Evolutionary conservation across 768 basidiomycete species (phyloP), one percentile per base, ranked within the genome.

Genomic region (Trametes punicea): DNA sequence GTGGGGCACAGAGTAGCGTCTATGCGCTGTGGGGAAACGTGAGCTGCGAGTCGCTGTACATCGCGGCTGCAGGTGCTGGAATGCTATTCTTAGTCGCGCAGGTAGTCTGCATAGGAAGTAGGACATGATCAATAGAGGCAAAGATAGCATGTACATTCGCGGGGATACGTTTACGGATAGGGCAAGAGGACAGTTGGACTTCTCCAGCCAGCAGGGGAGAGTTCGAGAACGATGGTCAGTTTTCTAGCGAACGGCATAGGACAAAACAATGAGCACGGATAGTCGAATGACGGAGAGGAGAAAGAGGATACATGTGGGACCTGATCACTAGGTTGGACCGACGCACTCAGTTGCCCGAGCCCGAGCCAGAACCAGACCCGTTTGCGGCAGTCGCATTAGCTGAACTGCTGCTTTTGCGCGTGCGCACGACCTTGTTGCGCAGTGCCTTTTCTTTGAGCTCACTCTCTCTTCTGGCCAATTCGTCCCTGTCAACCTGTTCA

Each of bases 361-460:
- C 57, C 9, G 38, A 50, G 11, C 50, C 51, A 15, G 51, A 45
- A 5, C 48, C 46, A 6, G 46, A 53, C 16, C 51, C 46, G 9
- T 33, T 11, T 8, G 34, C 18, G 16, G 52, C 23, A n/a, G 51
- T 10, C 4, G 40, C 29, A 29, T 30, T 31, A 25, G 55, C 55
- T 6, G 59, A 51, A 42, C 63, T 56, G 57, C 71, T 75, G 16
- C 66, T 73, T 67, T 87, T 89, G 61, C 88, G 75, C 27, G 85
- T 87, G 66, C 85, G 77, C 50, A 84, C 77, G 42, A 93, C 90
- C 67, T 93, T 93, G 65, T 92, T 91, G 65, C 90, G 80, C 67
- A 93, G 69, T 13, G 90, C 88, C 67, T 74, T 82, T 63, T 93
- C 90, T 67, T 90, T 92, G 57, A 92, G 67, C 65, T 93, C 90